Evolutionary conservation across 345 rosid genomes (phyloP).

Genomic region (Melaleuca quinquenervia): DNA sequence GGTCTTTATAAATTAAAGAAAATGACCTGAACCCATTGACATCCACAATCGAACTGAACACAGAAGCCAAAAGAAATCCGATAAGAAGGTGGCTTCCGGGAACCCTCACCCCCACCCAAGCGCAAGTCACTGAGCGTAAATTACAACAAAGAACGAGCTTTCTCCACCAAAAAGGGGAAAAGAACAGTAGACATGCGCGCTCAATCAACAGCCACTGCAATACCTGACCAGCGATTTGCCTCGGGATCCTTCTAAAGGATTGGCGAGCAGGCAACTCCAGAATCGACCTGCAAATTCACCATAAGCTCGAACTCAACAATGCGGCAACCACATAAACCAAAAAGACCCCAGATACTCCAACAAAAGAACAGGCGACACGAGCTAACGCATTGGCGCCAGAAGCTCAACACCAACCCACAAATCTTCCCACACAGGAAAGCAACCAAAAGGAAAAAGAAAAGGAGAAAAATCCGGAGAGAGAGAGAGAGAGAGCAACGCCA

Average conservation of each 20-base stretch:
- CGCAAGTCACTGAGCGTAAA: not conserved
- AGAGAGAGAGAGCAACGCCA: not conserved
- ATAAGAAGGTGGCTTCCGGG: not conserved
- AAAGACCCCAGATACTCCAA: not conserved
- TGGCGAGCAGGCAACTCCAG: conserved; percentile 49
- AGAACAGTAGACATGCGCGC: not conserved
- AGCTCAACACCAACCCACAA: not conserved
- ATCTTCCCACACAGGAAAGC: not conserved
- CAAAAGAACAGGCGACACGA: not conserved
- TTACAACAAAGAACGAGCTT: not conserved
- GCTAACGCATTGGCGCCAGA: not conserved
- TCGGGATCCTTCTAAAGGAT: conserved; percentile 30
- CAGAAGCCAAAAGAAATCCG: not conserved
- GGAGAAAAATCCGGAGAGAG: not conserved
- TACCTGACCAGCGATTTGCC: conserved; percentile 42
- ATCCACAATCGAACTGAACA: not conserved
- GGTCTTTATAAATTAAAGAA: not conserved
- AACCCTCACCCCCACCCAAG: not conserved
- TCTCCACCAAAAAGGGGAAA: not conserved
- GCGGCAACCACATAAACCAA: not conserved
- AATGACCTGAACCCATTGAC: not conserved
- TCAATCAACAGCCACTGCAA: not conserved
- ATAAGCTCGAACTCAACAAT: not conserved
- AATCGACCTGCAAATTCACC: conserved; percentile 37
- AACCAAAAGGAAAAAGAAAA: not conserved